These are phyloP conservation scores for Erysimum cheiranthoides DNA, from an alignment of 345 rosid genomes.

Conservation along the genomic window DNA sequence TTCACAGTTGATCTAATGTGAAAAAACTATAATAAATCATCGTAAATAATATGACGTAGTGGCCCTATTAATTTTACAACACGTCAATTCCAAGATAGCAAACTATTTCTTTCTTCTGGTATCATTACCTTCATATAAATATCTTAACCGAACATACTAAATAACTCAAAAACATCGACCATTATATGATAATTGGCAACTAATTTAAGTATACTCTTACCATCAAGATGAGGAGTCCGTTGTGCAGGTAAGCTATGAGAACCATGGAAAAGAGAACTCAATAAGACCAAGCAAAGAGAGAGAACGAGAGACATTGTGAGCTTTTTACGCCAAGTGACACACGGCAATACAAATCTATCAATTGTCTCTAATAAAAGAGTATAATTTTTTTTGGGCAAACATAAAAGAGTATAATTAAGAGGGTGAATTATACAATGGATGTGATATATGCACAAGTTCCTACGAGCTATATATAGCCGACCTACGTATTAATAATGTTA, in stretches of 20 bases:
- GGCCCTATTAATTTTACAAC: neutral
- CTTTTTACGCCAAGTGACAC: conserved; percentile 10
- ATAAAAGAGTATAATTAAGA: neutral
- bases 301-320: conserved; percentile 36
- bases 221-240: conserved; percentile 42
- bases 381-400: no score
- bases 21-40: neutral
- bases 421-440: conserved; percentile 4
- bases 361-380: neutral
- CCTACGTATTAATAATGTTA: conserved; percentile 25
- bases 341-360: neutral
- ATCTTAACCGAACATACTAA: neutral
- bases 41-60: neutral
- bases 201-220: conserved; percentile 8
- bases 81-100: neutral
- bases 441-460: conserved; percentile 25
- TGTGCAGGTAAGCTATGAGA: conserved; percentile 24
- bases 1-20: neutral
- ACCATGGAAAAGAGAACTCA: conserved; percentile 29
- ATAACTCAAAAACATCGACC: neutral
- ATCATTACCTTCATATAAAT: neutral
- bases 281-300: conserved; percentile 32
- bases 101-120: neutral
- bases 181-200: neutral
- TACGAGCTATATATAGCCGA: conserved; percentile 38